phyloP scores from a whole-genome alignment of 2,329 filamentous ascomycete genomes.

The Exophiala phaeomuriformis region DNA sequence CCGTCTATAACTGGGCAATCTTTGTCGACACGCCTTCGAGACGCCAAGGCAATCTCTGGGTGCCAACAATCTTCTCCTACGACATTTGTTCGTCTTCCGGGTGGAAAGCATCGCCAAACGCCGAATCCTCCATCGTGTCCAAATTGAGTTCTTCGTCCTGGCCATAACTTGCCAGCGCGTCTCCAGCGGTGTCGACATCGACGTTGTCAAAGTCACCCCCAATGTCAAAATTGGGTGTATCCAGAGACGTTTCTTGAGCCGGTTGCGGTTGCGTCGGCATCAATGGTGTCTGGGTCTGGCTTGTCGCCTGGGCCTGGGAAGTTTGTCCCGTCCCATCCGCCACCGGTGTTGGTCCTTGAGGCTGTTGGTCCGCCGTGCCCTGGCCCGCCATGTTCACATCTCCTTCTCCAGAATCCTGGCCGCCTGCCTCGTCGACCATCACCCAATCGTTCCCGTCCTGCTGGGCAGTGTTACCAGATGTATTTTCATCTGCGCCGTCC shows the following conservation, averaged over 20 bases:
- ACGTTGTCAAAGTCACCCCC: slow-evolving; percentile 57
- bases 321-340: background rate
- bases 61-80: slow-evolving; percentile 5
- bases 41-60: background rate
- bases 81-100: slow-evolving; percentile 39
- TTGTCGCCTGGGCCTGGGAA: slow-evolving; percentile 26
- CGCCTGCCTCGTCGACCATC: slow-evolving; percentile 57
- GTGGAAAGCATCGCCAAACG: slow-evolving; percentile 78
- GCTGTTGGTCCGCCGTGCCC: background rate
- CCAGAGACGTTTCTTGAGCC: slow-evolving; percentile 9
- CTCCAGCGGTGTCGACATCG: slow-evolving; percentile 63
- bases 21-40: too few species aligned
- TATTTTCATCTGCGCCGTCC: slow-evolving; percentile 46
- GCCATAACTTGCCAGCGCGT: slow-evolving; percentile 62
- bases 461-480: slow-evolving; percentile 33
- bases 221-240: slow-evolving; percentile 28
- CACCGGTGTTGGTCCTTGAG: background rate
- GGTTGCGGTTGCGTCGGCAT: background rate
- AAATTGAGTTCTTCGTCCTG: slow-evolving; percentile 48
- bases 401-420: slow-evolving; percentile 5
- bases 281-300: background rate
- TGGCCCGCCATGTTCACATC: slow-evolving; percentile 6
- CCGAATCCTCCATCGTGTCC: slow-evolving; percentile 67
- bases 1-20: too few species aligned
- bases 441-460: slow-evolving; percentile 63